Evolutionary conservation across 805 yeast genomes (phyloP).

Genomic region (Suhomyces sp.): DNA sequence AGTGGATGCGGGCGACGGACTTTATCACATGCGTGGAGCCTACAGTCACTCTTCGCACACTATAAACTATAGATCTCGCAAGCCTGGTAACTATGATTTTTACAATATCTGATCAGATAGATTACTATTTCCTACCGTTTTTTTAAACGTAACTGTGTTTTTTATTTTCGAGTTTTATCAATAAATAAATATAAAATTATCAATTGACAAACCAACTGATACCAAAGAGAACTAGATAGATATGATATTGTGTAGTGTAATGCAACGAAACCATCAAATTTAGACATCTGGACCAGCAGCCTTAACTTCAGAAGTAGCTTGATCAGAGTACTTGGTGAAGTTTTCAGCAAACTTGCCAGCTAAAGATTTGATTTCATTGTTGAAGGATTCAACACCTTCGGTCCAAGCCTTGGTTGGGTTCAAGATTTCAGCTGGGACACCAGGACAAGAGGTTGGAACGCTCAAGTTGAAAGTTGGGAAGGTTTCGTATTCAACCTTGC

Average conservation of each 20-base stretch:
- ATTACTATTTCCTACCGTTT: background rate
- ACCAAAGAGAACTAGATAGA: background rate
- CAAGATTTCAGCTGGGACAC: slow-evolving; percentile 80
- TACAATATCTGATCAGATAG: background rate
- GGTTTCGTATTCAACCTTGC: slow-evolving; percentile 74
- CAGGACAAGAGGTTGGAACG: slow-evolving; percentile 77
- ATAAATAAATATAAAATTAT: background rate
- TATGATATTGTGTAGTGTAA: background rate
- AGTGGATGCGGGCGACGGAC: background rate
- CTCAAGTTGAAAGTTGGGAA: slow-evolving; percentile 84
- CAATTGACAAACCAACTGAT: background rate
- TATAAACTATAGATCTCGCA: background rate
- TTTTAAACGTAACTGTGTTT: background rate
- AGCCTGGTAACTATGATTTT: background rate
- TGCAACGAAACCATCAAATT: slow-evolving; percentile 1
- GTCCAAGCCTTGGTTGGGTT: slow-evolving; percentile 86
- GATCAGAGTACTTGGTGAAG: slow-evolving; percentile 78
- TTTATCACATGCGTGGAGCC: background rate
- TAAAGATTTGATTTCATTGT: slow-evolving; percentile 49
- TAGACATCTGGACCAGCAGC: slow-evolving; percentile 82
- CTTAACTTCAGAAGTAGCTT: slow-evolving; percentile 79
- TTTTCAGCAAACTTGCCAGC: slow-evolving; percentile 80
- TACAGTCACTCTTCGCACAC: background rate
- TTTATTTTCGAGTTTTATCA: background rate
- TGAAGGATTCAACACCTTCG: slow-evolving; percentile 39